Base-by-base conservation (phyloP, 2,329 filamentous ascomycete species). In the Tolypocladium guangdongense region DNA sequence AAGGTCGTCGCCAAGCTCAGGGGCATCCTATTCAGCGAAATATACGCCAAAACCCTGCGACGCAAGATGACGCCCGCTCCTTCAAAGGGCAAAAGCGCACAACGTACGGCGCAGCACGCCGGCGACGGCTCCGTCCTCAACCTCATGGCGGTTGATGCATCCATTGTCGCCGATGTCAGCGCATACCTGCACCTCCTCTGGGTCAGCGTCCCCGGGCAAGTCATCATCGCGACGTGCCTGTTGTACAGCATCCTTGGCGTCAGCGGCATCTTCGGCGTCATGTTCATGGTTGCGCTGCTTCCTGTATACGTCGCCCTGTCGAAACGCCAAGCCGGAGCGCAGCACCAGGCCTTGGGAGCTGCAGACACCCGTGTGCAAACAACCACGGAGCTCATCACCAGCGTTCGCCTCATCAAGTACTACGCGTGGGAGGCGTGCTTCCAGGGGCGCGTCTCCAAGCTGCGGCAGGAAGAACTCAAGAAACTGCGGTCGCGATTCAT, bases 401-500 rank as follows among this genome's bases (percentile, higher is more conserved):
- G 86, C 12, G 88, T 89, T 52, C 78, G 84, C 2, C 85, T 88
- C 64, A 86, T 89, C 68, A 89, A 89, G 62, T 87, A 88, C 62
- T 84, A 83, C 0, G 86, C 84, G 1, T 69, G 87, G 6, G 86
- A 89, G 64, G 67, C 72, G 12, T 79, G 84, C 59, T 88, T 86
- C 84, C 78, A 87, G 63, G 71, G 73, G 10, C 84, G 82, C 59
- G 83, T 89, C 27, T 50, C 56, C 68, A 74, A 48, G 68, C 74
- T 32, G 76, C 74, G 86, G 57, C 74, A 80, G 37, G 77, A 74
- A 47, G 86, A 89, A 63, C 73, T 89, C 20, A 64, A 67, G 4
- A 78, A 78, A 27, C 74, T 86, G 39, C 85, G 84, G 81, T 73
- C 70, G 48, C 77, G 80, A 0, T 87, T 86, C 59, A 61, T 74